These are phyloP conservation scores for Pythium periplocum DNA, from an alignment of 352 stramenopile species.

Conservation along the genomic window DNA sequence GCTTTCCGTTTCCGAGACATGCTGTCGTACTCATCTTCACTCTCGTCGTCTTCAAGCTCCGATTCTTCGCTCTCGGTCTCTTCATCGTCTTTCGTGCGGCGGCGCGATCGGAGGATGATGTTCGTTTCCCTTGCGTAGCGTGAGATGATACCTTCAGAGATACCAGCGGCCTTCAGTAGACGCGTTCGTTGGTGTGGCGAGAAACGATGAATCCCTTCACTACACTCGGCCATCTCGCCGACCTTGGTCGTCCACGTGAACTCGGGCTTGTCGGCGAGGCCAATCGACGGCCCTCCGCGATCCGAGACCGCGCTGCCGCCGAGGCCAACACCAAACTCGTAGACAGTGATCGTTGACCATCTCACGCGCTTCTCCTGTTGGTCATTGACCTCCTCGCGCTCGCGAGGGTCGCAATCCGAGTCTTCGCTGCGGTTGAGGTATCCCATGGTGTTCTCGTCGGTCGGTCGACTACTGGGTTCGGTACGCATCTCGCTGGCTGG, in stretches of 20 bases:
- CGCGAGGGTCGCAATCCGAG: no score
- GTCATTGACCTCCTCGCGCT: no score
- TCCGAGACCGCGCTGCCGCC: constrained; percentile 35
- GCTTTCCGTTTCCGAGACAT: constrained; percentile 39
- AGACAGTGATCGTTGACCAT: constrained; percentile 41
- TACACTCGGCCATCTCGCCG: constrained; percentile 40
- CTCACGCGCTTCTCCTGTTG: constrained; percentile 24
- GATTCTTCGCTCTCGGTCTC: constrained; percentile 9
- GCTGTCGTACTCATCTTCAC: constrained; percentile 12
- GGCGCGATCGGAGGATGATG: constrained; percentile 40
- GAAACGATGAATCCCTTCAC: constrained; percentile 42
- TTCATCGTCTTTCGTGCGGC: constrained; percentile 24
- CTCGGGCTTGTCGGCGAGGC: constrained; percentile 31
- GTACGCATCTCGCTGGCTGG: no score
- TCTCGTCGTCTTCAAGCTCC: constrained; percentile 22
- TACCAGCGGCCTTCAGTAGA: constrained; percentile 27
- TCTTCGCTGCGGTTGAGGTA: no score
- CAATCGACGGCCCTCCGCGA: constrained; percentile 35
- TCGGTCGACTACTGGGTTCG: no score
- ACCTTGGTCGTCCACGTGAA: constrained; percentile 48
- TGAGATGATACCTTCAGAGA: constrained; percentile 38
- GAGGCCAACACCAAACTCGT: constrained; percentile 41
- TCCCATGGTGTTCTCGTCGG: no score
- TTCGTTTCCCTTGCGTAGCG: constrained; percentile 37
- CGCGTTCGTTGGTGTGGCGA: constrained; percentile 27